Percentiles rank a stretch among this genome's conserved stretches.
Evolutionary conservation across 768 basidiomycete genomes (phyloP).

Genomic region (Leucocoprinus sp.): DNA sequence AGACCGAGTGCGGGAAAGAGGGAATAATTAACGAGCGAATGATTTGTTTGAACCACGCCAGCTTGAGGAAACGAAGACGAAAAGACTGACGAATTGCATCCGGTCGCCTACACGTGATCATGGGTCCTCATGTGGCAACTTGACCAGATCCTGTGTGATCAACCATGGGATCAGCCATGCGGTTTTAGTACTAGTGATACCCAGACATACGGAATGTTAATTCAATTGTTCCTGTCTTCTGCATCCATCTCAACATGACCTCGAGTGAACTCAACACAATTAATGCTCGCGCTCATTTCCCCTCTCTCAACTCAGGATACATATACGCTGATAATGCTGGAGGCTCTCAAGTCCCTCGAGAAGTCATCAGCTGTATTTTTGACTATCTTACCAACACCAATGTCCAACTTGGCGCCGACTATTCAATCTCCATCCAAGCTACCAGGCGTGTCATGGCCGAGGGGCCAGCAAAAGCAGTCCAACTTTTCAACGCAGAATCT

Average conservation of each 20-base stretch:
- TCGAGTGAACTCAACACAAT: slow-evolving; percentile 33
- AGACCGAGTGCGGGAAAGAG: neutral
- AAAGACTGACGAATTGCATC: too few relatives aligned
- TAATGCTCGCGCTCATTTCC: slow-evolving; percentile 53
- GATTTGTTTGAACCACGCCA: slow-evolving; percentile 1
- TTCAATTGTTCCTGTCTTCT: neutral
- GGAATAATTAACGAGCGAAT: neutral
- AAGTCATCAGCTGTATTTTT: slow-evolving; percentile 48
- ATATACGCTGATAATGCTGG: slow-evolving; percentile 75
- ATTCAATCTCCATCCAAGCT: slow-evolving; percentile 46
- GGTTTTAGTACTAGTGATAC: neutral
- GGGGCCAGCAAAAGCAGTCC: slow-evolving; percentile 42
- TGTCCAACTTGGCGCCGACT: slow-evolving; percentile 66
- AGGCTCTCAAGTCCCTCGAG: slow-evolving; percentile 53
- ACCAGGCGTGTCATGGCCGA: slow-evolving; percentile 40
- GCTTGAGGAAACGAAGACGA: slow-evolving; percentile 1
- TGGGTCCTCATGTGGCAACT: slow-evolving; percentile 7
- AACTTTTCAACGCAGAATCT: slow-evolving; percentile 58
- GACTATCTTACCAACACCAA: slow-evolving; percentile 70
- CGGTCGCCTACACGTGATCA: slow-evolving; percentile 3
- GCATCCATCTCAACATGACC: slow-evolving; percentile 10
- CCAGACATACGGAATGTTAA: too few relatives aligned
- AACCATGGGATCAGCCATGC: neutral
- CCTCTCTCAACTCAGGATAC: slow-evolving; percentile 47
- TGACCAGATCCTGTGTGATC: neutral